Base-by-base conservation (phyloP, 345 rosid genomes). In the Dipteronia dyeriana region DNA sequence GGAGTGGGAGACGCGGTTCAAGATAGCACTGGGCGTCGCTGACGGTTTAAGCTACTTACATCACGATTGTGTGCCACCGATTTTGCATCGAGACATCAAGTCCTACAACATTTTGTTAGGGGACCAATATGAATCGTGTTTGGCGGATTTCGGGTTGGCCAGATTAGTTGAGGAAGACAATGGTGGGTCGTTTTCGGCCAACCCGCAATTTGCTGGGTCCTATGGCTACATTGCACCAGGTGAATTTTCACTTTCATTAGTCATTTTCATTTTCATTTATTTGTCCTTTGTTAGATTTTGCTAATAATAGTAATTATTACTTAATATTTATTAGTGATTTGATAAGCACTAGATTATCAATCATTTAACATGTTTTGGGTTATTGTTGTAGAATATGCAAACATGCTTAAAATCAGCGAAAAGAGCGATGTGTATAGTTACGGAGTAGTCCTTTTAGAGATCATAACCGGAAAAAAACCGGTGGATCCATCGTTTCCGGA, bases 171-270 rank as follows among this genome's bases (percentile, higher is more conserved):
- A 88, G 67, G 90, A 87, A 2, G 89, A 83, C 17, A 82, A 67
- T 0, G 79, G 81, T 9, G 78, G 80, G 41, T 79, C 94, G 0
- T 83, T 89, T 67, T 84, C 90, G 0, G 86, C 81, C 0, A 85
- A 76, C 75, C 97, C 92, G 0, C 88, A 93, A 39, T 79, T 93
- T 61, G 98, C 92, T 2, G 97, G 98, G 26, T 95, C 98, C 49
- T 91, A 89, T 19, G 98, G 98, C 54, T 95, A 95, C 95, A 91
- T 95, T 41, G 98, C 98, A 13, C 98, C 98, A 0, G 98, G 98
- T 87, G 76, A 78, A 85, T 73, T 13, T 71, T 70, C 71, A 17
- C 13, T 60, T 34, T 73, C 56, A 6, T 5, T 75, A 19, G 0
- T 73, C 56, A 1, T 47, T 29, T 70, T 70, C 73, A 25, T 49